A percentile compares a stretch with the other conserved stretches of the same genome.
These are phyloP conservation scores for Chalciporus sp. DNA, from an alignment of 1,284 basidiomycete genomes.

Conservation along the genomic window DNA sequence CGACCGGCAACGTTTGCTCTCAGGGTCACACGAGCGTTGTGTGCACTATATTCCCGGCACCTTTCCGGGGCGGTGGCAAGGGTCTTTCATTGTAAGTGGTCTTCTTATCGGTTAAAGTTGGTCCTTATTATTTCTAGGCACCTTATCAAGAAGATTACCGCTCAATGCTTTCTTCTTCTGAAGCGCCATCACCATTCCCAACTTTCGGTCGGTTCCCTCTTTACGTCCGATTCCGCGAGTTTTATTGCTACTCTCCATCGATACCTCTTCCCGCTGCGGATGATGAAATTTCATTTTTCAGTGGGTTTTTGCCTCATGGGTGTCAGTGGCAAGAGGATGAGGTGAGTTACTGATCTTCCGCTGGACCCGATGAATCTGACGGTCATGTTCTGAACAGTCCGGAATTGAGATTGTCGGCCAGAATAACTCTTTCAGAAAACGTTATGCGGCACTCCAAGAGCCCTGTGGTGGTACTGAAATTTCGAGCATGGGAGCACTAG, in stretches of 20 bases:
- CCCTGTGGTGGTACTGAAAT: slow-evolving; percentile 15
- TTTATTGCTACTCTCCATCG: slow-evolving; percentile 39
- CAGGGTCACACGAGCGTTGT: slow-evolving; percentile 1
- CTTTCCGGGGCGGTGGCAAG: slow-evolving; percentile 49
- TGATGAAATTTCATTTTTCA: slow-evolving; percentile 31
- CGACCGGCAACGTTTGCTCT: slow-evolving; percentile 32
- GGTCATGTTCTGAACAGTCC: slow-evolving; percentile 30
- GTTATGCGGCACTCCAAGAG: slow-evolving; percentile 33
- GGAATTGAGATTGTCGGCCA: slow-evolving; percentile 44
- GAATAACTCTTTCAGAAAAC: slow-evolving; percentile 36
- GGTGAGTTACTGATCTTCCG: slow-evolving; percentile 27
- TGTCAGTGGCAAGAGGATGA: slow-evolving; percentile 37
- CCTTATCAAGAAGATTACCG: slow-evolving; percentile 39
- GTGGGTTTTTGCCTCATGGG: slow-evolving; percentile 49
- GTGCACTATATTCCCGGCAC: slow-evolving; percentile 42
- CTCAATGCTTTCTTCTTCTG: slow-evolving; percentile 35
- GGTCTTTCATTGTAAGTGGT: slow-evolving; percentile 44
- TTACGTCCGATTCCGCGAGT: slow-evolving; percentile 48
- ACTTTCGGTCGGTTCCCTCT: slow-evolving; percentile 43
- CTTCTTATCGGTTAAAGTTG: neutral
- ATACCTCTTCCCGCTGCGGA: slow-evolving; percentile 30
- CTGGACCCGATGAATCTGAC: slow-evolving; percentile 8
- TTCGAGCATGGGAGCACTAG: slow-evolving; percentile 26
- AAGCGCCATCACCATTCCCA: slow-evolving; percentile 38
- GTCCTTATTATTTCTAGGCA: slow-evolving; percentile 32